phyloP scores from a whole-genome alignment of 1,284 basidiomycete genomes.

The Phylloporus sp. region DNA sequence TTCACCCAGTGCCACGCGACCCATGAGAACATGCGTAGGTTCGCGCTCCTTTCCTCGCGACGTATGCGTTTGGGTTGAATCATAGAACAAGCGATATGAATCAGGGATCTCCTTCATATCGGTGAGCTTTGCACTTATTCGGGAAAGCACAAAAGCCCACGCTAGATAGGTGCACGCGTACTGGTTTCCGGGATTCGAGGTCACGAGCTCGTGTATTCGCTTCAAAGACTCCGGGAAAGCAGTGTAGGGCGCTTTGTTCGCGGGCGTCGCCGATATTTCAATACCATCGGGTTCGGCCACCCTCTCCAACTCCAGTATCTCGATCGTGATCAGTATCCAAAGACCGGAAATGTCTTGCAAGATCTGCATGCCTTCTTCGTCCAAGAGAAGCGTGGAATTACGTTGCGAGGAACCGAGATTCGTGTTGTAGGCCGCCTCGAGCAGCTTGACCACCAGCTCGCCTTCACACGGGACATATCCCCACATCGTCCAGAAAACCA shows the following conservation, averaged over 20 bases:
- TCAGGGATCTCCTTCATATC: conserved; percentile 59
- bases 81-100: conserved; percentile 64
- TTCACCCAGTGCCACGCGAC: conserved; percentile 59
- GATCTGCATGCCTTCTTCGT: conserved; percentile 74
- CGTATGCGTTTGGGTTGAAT: conserved; percentile 55
- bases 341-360: conserved; percentile 74
- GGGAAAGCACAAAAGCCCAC: conserved; percentile 81
- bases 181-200: conserved; percentile 61
- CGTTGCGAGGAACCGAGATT: conserved; percentile 74
- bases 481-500: conserved; percentile 88
- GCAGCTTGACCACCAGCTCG: conserved; percentile 66
- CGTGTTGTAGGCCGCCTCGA: conserved; percentile 70
- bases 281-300: conserved; percentile 63
- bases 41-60: conserved; percentile 62
- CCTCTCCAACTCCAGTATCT: conserved; percentile 83
- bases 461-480: conserved; percentile 75
- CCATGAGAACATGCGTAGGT: conserved; percentile 61
- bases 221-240: conserved; percentile 63
- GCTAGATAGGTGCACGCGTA: conserved; percentile 76
- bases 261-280: conserved; percentile 59
- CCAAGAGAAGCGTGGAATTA: conserved; percentile 72
- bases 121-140: conserved; percentile 54
- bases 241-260: conserved; percentile 61
- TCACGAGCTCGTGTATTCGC: conserved; percentile 72
- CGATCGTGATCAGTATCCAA: conserved; percentile 81